phyloP scores from a whole-genome alignment of 2,329 filamentous ascomycete genomes.

The Fusarium chlamydosporum region DNA sequence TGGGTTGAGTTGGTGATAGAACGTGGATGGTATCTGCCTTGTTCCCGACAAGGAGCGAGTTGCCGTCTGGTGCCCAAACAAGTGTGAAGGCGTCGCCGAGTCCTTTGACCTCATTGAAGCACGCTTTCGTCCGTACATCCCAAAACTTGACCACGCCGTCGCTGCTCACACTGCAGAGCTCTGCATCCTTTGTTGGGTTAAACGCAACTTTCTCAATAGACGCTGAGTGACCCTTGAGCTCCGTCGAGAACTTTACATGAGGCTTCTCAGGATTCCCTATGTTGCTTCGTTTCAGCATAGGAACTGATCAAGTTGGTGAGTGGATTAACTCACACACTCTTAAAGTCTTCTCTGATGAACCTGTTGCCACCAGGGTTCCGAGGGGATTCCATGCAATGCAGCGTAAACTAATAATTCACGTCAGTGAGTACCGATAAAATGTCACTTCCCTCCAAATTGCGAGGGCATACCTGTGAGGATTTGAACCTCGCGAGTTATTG shows the following conservation, averaged over 20 bases:
- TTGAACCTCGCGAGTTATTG: conserved; percentile 65
- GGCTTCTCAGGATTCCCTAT: conserved; percentile 83
- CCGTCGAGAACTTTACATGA: conserved; percentile 80
- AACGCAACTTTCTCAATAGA: conserved; percentile 82
- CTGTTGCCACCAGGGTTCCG: conserved; percentile 87
- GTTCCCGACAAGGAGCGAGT: conserved; percentile 78
- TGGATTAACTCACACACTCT: conserved; percentile 74
- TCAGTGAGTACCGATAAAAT: conserved; percentile 28
- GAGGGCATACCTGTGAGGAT: conserved; percentile 68
- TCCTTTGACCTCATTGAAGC: conserved; percentile 77
- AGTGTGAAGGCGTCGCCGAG: conserved; percentile 78
- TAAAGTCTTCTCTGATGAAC: conserved; percentile 76
- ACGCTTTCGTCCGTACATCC: conserved; percentile 81
- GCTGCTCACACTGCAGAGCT: conserved; percentile 79
- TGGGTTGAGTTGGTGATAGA: conserved; percentile 71
- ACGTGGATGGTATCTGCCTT: conserved; percentile 76
- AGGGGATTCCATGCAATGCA: conserved; percentile 91
- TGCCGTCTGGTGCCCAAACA: conserved; percentile 80
- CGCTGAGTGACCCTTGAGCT: conserved; percentile 76
- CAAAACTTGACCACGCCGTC: conserved; percentile 84
- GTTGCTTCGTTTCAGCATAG: conserved; percentile 5
- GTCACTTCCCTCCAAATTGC: background rate
- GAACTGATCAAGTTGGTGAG: background rate
- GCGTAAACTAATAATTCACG: conserved; percentile 69
- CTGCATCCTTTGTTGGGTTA: conserved; percentile 81